Conservation (phyloP, 2,329 filamentous ascomycete genomes). For the Xylaria digitata region DNA sequence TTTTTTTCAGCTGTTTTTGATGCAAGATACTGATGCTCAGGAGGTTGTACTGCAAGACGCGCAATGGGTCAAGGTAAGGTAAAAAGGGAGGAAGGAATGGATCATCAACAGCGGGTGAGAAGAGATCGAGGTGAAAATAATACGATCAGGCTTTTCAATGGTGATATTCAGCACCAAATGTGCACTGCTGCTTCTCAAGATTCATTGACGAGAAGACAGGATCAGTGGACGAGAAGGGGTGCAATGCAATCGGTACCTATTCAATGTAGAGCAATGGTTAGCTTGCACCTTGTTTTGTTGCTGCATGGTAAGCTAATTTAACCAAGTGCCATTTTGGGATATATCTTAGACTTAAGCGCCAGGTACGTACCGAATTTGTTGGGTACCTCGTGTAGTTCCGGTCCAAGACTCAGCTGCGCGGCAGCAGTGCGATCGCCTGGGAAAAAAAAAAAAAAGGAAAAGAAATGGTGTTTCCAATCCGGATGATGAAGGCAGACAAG, state of each 20-base stretch:
- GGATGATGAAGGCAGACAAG: background rate
- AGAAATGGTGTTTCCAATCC: background rate
- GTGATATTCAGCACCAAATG: slow-evolving; percentile 27
- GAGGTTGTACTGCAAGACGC: slow-evolving; percentile 15
- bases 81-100: background rate
- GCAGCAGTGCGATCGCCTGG: slow-evolving; percentile 13
- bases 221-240: slow-evolving; percentile 12
- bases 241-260: slow-evolving; percentile 8
- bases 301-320: slow-evolving; percentile 27
- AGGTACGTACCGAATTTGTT: slow-evolving; percentile 32
- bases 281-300: slow-evolving; percentile 11
- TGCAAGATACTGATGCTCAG: slow-evolving; percentile 20
- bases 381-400: background rate
- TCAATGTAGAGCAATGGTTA: slow-evolving; percentile 21
- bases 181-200: slow-evolving; percentile 33
- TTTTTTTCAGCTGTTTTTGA: background rate
- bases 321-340: slow-evolving; percentile 31
- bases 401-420: background rate
- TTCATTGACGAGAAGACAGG: slow-evolving; percentile 26
- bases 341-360: slow-evolving; percentile 28
- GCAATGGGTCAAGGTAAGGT: slow-evolving; percentile 15
- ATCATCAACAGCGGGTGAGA: background rate
- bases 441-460: background rate
- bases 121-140: slow-evolving; percentile 25
- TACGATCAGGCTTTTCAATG: slow-evolving; percentile 23